These are phyloP conservation scores for Exophiala spinifera DNA, from an alignment of 2,329 filamentous ascomycete species.

Conservation along the genomic window DNA sequence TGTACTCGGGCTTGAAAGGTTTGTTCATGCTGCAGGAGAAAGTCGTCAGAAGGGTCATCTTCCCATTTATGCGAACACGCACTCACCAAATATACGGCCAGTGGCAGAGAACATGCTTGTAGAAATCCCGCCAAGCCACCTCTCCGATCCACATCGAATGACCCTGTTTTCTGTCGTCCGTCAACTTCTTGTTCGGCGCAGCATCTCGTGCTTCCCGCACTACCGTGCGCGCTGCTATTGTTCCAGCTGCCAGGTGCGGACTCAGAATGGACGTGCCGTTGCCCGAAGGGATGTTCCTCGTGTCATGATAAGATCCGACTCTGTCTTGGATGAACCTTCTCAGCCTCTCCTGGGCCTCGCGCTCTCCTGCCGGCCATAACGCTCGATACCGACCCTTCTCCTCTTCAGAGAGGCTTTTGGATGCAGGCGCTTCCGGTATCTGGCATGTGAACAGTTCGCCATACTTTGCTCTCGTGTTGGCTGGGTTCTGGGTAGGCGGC, in stretches of 20 bases:
- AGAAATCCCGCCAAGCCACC: constrained; percentile 84
- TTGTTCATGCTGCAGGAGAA: constrained; percentile 64
- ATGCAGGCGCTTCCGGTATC: constrained; percentile 61
- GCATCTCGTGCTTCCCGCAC: constrained; percentile 60
- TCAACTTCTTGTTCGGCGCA: constrained; percentile 56
- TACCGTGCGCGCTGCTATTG: constrained; percentile 65
- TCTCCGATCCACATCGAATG: constrained; percentile 75
- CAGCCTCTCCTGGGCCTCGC: constrained; percentile 64
- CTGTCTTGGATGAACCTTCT: constrained; percentile 65
- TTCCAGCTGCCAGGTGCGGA: constrained; percentile 68
- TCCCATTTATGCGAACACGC: background rate
- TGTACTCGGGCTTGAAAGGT: constrained; percentile 78
- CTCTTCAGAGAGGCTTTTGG: constrained; percentile 59
- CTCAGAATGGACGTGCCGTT: constrained; percentile 67
- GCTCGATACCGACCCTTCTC: constrained; percentile 57
- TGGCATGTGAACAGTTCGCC: constrained; percentile 56
- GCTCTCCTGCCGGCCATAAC: constrained; percentile 73
- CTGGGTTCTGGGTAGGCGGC: constrained; percentile 56
- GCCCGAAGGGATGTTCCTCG: constrained; percentile 63
- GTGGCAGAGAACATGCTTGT: constrained; percentile 76
- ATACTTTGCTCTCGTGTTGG: constrained; percentile 48
- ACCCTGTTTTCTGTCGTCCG: constrained; percentile 27
- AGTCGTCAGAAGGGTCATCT: background rate
- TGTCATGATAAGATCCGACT: constrained; percentile 59
- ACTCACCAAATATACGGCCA: constrained; percentile 67